Evolutionary conservation across 164 flowering plant genomes (phyloP).

Genomic region (Macadamia integrifolia): DNA sequence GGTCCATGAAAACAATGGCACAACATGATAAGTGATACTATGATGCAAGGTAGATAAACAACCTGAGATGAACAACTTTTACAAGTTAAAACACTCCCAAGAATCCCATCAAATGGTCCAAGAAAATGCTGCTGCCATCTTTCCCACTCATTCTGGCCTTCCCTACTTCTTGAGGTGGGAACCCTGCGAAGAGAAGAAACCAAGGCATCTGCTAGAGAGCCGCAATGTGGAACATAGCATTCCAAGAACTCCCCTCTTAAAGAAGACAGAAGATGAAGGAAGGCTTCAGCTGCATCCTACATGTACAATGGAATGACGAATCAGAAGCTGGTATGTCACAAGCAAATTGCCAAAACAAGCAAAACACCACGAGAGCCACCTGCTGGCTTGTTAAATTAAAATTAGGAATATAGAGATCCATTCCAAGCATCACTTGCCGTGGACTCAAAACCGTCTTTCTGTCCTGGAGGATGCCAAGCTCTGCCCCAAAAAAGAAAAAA

Average conservation of each 20-base stretch:
- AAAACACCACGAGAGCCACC: slow-evolving; percentile 32
- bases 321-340: slow-evolving; percentile 1
- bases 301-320: neutral
- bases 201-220: slow-evolving; percentile 51
- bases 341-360: neutral
- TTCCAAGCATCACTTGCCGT: slow-evolving; percentile 58
- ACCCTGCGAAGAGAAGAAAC: slow-evolving; percentile 32
- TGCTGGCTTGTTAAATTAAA: slow-evolving; percentile 77
- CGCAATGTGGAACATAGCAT: slow-evolving; percentile 33
- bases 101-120: slow-evolving; percentile 91
- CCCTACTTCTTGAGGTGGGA: slow-evolving; percentile 19
- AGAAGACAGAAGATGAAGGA: slow-evolving; percentile 70
- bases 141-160: slow-evolving; percentile 35
- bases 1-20: too few relatives aligned
- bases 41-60: slow-evolving; percentile 9
- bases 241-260: slow-evolving; percentile 66
- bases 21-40: neutral
- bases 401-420: slow-evolving; percentile 52
- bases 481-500: slow-evolving; percentile 38
- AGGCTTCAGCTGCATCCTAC: slow-evolving; percentile 95
- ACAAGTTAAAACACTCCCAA: slow-evolving; percentile 73
- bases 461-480: slow-evolving; percentile 34
- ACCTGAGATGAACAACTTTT: slow-evolving; percentile 89
- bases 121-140: slow-evolving; percentile 63
- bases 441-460: slow-evolving; percentile 47